Percentiles rank a stretch among this genome's conserved stretches.
These are phyloP conservation scores for Elymus sibiricus DNA, from an alignment of 176 grass and related monocot genomes.

Conservation along the genomic window DNA sequence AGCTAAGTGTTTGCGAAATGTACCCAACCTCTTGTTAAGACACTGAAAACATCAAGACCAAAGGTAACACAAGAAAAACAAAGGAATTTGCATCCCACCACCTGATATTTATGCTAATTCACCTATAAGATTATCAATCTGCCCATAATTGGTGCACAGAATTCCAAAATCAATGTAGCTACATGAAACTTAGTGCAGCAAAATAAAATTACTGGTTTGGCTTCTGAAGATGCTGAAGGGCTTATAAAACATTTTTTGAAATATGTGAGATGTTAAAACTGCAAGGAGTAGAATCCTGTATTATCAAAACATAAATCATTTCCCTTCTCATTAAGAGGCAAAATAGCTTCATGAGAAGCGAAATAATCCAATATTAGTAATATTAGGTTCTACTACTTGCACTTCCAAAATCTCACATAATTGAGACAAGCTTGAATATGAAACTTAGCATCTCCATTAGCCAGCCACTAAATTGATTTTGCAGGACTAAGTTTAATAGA, in stretches of 20 bases:
- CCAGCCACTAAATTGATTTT: neutral
- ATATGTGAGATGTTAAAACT: neutral
- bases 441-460: conserved; percentile 1
- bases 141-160: neutral
- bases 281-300: neutral
- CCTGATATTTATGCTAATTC: neutral
- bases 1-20: neutral
- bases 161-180: neutral
- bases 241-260: neutral
- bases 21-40: neutral
- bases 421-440: neutral
- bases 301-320: neutral
- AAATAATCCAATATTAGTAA: neutral
- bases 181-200: neutral
- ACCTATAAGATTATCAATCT: neutral
- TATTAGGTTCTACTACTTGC: neutral
- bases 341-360: neutral
- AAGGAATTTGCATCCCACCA: neutral
- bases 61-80: neutral
- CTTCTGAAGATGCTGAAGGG: neutral
- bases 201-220: neutral
- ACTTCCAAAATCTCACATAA: neutral
- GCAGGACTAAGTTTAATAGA: neutral
- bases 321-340: neutral
- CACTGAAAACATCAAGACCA: neutral